These are phyloP conservation scores for Aspergillus saccharolyticus DNA, from an alignment of 495 filamentous ascomycete species.

Conservation along the genomic window DNA sequence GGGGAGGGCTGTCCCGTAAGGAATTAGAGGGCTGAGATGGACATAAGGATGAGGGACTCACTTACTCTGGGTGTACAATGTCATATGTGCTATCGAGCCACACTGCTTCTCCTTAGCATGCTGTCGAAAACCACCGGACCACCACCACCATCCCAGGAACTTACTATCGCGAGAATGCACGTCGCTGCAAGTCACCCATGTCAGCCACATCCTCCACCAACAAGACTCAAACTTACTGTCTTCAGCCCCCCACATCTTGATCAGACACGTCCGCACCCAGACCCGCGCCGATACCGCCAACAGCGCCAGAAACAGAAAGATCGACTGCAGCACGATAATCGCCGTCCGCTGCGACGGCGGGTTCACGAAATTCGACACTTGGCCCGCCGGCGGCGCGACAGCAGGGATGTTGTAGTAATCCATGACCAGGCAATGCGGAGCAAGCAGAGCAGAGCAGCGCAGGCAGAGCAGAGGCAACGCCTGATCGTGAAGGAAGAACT, in stretches of 20 bases:
- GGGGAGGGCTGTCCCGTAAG: background rate
- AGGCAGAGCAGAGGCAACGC: too few species aligned
- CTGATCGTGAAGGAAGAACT: too few species aligned
- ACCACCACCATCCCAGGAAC: too few species aligned
- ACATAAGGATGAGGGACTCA: background rate
- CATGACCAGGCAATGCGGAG: background rate
- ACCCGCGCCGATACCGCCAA: background rate
- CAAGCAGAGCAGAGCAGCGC: background rate
- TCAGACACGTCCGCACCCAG: background rate
- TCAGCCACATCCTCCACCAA: too few species aligned
- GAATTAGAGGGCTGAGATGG: background rate
- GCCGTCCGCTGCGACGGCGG: background rate
- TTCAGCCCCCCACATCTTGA: conserved; percentile 3
- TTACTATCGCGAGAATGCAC: conserved; percentile 5
- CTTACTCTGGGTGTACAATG: conserved; percentile 4
- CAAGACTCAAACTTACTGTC: too few species aligned
- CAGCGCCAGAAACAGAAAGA: conserved; percentile 4
- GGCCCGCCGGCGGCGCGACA: background rate
- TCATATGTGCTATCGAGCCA: conserved; percentile 6
- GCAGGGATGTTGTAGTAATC: conserved; percentile 5
- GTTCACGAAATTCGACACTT: conserved; percentile 1
- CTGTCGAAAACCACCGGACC: background rate
- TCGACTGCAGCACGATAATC: background rate
- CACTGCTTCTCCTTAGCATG: background rate
- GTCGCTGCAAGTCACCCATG: background rate